Base-by-base conservation (phyloP, 257 asterid species). In the Prunella vulgaris region DNA sequence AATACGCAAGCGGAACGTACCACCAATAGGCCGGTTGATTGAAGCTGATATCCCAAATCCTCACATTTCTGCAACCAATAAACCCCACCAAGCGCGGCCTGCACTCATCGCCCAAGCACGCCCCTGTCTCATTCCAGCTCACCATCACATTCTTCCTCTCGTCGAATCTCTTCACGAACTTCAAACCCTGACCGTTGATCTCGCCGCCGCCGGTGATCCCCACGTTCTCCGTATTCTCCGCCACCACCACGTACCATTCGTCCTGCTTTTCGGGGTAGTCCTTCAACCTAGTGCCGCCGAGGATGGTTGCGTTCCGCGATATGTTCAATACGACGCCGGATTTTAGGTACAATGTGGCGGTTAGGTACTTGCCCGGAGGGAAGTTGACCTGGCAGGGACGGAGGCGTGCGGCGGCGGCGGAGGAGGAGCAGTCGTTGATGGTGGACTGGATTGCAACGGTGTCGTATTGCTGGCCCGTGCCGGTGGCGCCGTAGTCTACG, bases 151-250 rank as follows among this genome's bases (percentile, higher is more conserved):
- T 90, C 85, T 93, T 93, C 86, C 79, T 82, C 82, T 80, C 85
- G 18, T 90, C 86, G 66, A 93, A 88, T 68, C 85, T 78, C 82
- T 22, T 61, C 66, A 93, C 96, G 64, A 88, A 93, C 76, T 81
- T 53, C 89, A 82, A 65, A 22, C 98, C 96, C 81, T 93, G 98
- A 3, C 98, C 98, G 76, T 93, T 88, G 72, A 93, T 85, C 86
- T 87, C 97, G 57, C 98, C 97, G 60, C 96, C 97, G 70, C 98
- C 95, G 38, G 90, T 88, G 65, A 93, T 90, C 68, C 97, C 97
- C 62, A 88, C 90, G 21, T 87, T 87, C 80, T 10, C 81, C 76
- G 79, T 88, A 22, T 79, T 70, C 82, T 88, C 92, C 77, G 95
- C 98, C 84, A 83, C 18, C 75, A 93, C 84, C 61, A 93, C 97